These are phyloP conservation scores for Hysterium pulicare DNA, from an alignment of 2,329 filamentous ascomycete species.

Conservation along the genomic window DNA sequence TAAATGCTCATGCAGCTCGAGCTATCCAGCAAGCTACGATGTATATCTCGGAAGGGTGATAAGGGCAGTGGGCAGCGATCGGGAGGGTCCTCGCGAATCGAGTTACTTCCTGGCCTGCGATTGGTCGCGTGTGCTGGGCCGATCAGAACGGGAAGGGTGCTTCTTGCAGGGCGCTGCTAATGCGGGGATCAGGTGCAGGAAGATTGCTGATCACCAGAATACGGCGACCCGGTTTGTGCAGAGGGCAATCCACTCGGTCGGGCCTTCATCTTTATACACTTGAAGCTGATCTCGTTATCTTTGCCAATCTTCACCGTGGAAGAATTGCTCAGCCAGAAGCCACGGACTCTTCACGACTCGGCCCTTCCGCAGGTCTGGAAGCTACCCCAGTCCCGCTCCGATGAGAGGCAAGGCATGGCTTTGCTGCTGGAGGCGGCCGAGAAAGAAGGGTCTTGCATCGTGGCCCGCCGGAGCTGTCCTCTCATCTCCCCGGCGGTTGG, in stretches of 20 bases:
- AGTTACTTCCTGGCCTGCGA: constrained; percentile 1
- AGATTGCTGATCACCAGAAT: constrained; percentile 8
- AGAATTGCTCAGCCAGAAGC: constrained; percentile 16
- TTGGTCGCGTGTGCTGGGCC: constrained; percentile 9
- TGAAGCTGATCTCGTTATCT: constrained; percentile 20
- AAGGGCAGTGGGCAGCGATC: constrained; percentile 13
- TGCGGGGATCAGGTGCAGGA: constrained; percentile 20
- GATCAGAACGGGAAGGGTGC: constrained; percentile 6
- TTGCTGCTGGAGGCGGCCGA: constrained; percentile 28
- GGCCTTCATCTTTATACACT: constrained; percentile 13
- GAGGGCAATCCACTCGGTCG: no score
- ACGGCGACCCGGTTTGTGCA: constrained; percentile 5
- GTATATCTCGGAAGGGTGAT: constrained; percentile 9
- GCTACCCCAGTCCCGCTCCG: constrained; percentile 7
- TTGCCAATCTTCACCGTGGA: constrained; percentile 27
- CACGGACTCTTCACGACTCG: background rate
- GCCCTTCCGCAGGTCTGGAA: background rate
- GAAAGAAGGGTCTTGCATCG: constrained; percentile 13
- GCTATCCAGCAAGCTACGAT: constrained; percentile 1
- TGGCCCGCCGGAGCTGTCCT: constrained; percentile 21
- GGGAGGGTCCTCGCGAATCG: constrained; percentile 8
- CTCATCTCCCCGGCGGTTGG: constrained; percentile 22
- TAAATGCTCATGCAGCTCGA: constrained; percentile 12
- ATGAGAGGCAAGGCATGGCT: constrained; percentile 8
- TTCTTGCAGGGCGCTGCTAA: constrained; percentile 14